Conservation (phyloP, 345 rosid species). For the Triadica sebifera region DNA sequence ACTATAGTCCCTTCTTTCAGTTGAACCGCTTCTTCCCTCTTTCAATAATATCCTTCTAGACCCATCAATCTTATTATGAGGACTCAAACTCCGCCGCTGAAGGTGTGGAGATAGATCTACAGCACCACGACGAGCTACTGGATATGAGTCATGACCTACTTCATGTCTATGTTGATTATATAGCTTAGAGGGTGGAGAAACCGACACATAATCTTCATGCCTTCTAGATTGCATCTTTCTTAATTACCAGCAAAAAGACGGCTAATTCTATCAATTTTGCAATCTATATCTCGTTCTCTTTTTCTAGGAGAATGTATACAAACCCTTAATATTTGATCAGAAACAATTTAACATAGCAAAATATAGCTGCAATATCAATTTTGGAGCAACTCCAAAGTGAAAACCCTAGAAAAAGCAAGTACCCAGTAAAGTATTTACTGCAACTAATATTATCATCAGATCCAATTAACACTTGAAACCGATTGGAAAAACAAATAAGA, state of each 20-base stretch:
- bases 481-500: neutral
- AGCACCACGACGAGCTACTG: conserved; percentile 20
- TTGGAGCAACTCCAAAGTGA: neutral
- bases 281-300: neutral
- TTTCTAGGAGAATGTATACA: neutral
- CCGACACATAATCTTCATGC: conserved; percentile 27
- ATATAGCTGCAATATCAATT: neutral
- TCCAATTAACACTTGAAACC: neutral
- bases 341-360: neutral
- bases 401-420: conserved; percentile 25
- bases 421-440: conserved; percentile 12
- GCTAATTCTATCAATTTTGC: neutral
- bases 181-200: conserved; percentile 32
- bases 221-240: conserved; percentile 50
- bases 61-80: conserved; percentile 27
- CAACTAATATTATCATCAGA: neutral
- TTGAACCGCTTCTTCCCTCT: conserved; percentile 28
- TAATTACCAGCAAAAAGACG: conserved; percentile 4
- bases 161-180: conserved; percentile 29
- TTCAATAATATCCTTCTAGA: conserved; percentile 28
- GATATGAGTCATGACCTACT: conserved; percentile 21
- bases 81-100: conserved; percentile 42
- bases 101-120: conserved; percentile 22
- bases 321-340: conserved; percentile 5
- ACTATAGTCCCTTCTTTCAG: conserved; percentile 36